phyloP scores from a whole-genome alignment of 2,329 filamentous ascomycete genomes.

The Pyrenophora tritici-repentis region DNA sequence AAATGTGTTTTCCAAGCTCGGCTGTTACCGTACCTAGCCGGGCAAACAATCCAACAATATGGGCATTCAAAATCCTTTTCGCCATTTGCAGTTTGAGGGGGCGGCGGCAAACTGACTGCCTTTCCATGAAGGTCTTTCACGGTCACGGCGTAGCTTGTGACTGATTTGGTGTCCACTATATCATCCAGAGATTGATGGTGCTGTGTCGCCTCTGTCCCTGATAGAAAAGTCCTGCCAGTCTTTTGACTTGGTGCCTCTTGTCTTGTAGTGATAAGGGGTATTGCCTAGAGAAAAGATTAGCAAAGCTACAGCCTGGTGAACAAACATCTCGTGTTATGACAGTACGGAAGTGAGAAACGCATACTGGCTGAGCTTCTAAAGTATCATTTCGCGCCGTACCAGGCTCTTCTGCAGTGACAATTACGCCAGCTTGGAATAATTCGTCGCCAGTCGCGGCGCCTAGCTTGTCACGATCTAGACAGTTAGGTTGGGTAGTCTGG shows the following conservation, averaged over 20 bases:
- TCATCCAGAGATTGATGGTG: conserved; percentile 46
- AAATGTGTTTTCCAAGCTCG: conserved; percentile 45
- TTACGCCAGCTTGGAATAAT: neutral
- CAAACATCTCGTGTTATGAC: no score
- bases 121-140: conserved; percentile 42
- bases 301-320: neutral
- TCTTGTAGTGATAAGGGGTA: conserved; percentile 3
- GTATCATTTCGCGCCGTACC: conserved; percentile 18
- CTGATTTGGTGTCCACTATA: conserved; percentile 42
- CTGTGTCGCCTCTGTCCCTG: conserved; percentile 46
- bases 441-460: conserved; percentile 32
- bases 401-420: conserved; percentile 8
- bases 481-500: neutral
- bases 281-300: conserved; percentile 1
- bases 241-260: conserved; percentile 38
- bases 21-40: conserved; percentile 41
- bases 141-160: conserved; percentile 46
- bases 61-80: conserved; percentile 48
- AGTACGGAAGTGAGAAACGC: neutral
- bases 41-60: conserved; percentile 48
- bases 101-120: conserved; percentile 41
- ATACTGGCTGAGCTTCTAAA: conserved; percentile 15
- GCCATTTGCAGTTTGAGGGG: conserved; percentile 37
- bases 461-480: conserved; percentile 41
- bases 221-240: conserved; percentile 41